Percentiles rank a stretch among this genome's conserved stretches.
These are phyloP conservation scores for Chloranthus sessilifolius DNA, from an alignment of 164 flowering plant species.

Conservation along the genomic window DNA sequence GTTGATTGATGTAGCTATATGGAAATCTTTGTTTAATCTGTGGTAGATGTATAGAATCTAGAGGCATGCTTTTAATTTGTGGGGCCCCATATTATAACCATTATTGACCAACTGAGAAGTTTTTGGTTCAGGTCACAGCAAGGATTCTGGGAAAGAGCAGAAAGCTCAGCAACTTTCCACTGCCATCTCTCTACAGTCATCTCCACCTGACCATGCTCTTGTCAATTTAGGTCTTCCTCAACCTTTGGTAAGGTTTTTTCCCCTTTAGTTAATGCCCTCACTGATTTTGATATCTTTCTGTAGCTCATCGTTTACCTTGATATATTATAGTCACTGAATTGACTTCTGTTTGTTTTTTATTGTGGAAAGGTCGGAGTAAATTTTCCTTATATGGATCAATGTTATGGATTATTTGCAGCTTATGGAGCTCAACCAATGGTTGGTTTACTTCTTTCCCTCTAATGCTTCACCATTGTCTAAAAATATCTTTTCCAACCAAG, in stretches of 20 bases:
- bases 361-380: constrained; percentile 37
- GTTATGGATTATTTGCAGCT: constrained; percentile 50
- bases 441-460: constrained; percentile 9
- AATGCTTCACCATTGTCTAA: neutral
- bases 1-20: neutral
- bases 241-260: constrained; percentile 49
- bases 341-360: constrained; percentile 7
- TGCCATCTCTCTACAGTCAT: constrained; percentile 29
- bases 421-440: constrained; percentile 60
- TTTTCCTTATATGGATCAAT: constrained; percentile 52
- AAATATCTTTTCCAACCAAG: neutral
- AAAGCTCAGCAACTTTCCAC: constrained; percentile 29
- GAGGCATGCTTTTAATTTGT: neutral
- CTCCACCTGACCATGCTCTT: constrained; percentile 33
- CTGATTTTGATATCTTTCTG: neutral
- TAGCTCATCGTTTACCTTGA: neutral
- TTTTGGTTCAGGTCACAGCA: constrained; percentile 39
- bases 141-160: constrained; percentile 32
- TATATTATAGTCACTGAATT: neutral
- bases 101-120: neutral
- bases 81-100: neutral
- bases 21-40: too few species aligned
- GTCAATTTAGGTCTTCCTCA: constrained; percentile 61
- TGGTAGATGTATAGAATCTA: neutral
- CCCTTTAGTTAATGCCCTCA: neutral